phyloP scores from a whole-genome alignment of 192 early-diverging fungal genomes.

The Coemansia sp. region DNA sequence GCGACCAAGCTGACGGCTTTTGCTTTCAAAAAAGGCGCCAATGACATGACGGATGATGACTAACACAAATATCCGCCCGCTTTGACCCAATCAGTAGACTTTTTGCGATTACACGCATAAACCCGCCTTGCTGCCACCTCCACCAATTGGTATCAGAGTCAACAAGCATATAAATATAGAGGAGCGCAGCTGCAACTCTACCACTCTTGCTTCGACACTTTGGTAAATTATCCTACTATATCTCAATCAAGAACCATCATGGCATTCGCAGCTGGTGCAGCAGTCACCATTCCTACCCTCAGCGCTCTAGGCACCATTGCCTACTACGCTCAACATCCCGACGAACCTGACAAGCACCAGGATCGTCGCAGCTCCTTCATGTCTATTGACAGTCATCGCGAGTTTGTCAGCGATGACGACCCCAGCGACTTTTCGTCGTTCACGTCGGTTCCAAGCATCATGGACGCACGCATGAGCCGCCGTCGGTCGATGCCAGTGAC shows the following conservation, averaged over 20 bases:
- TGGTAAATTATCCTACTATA: not conserved
- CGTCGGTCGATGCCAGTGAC: constrained; percentile 22
- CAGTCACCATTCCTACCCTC: constrained; percentile 48
- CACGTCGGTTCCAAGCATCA: constrained; percentile 36
- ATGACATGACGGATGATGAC: constrained; percentile 4
- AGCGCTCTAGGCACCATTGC: constrained; percentile 46
- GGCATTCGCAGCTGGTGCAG: constrained; percentile 58
- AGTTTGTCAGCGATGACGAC: constrained; percentile 48
- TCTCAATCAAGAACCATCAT: constrained; percentile 3
- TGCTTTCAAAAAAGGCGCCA: constrained; percentile 22
- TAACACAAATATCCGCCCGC: not conserved
- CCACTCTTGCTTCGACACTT: not conserved
- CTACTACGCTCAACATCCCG: constrained; percentile 43
- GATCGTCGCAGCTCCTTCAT: constrained; percentile 30
- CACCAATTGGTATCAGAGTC: not conserved
- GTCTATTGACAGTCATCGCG: constrained; percentile 24
- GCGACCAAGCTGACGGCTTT: constrained; percentile 29
- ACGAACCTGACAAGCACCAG: constrained; percentile 12
- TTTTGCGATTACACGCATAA: not conserved
- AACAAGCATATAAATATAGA: not conserved
- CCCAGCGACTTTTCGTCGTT: constrained; percentile 55
- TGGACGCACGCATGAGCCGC: constrained; percentile 19
- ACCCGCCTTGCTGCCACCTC: not conserved
- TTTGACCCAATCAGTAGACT: not conserved
- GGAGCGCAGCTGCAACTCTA: not conserved